Percentiles rank a stretch among this genome's conserved stretches.
Conservation (phyloP, 345 rosid genomes). For the Carallia brachiata region DNA sequence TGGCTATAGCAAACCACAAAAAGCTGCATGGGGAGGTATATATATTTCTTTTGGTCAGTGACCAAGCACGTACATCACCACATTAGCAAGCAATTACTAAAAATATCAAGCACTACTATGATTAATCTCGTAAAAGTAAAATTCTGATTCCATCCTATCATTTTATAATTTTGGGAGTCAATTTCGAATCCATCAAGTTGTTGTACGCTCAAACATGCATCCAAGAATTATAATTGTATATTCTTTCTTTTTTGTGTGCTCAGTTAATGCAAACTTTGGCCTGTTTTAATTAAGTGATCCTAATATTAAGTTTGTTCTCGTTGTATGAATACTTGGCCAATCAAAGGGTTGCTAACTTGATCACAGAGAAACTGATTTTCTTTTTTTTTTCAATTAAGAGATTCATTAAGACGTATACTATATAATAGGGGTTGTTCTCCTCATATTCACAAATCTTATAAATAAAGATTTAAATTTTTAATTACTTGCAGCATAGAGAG, state of each 20-base stretch:
- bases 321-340: not conserved
- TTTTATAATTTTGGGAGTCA: slow-evolving; percentile 17
- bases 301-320: not conserved
- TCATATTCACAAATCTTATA: too few relatives aligned
- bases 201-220: not conserved
- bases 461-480: too few relatives aligned
- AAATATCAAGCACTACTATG: not conserved
- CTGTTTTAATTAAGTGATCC: too few relatives aligned
- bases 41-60: too few relatives aligned
- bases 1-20: not conserved
- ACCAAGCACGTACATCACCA: too few relatives aligned
- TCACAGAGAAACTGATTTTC: not conserved
- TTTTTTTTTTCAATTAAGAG: too few relatives aligned
- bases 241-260: not conserved
- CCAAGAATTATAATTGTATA: not conserved
- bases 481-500: too few relatives aligned
- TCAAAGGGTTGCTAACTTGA: not conserved
- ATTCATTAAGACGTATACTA: too few relatives aligned
- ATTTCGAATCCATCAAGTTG: slow-evolving; percentile 24
- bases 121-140: not conserved
- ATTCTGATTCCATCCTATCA: slow-evolving; percentile 18
- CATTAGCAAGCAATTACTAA: not conserved
- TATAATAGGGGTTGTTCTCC: too few relatives aligned
- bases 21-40: too few relatives aligned
- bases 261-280: too few relatives aligned